Percentiles rank a stretch among this genome's conserved stretches.
Conservation (phyloP, 1,139 yeast genomes). For the Meyerozyma smithsonii region DNA sequence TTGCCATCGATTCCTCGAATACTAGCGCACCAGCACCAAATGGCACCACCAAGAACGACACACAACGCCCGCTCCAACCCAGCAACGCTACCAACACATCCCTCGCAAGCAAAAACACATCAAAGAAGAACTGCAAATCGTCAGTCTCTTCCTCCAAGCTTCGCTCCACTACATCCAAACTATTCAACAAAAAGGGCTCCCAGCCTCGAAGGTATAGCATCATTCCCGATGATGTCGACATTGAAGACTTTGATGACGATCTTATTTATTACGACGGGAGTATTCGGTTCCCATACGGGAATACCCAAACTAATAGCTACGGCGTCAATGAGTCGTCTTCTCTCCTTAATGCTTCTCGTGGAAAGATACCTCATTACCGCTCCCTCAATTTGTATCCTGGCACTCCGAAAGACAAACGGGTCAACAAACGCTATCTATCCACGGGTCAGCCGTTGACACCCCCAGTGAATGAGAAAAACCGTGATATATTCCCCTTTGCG, state of each 20-base stretch:
- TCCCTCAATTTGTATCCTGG: conserved; percentile 36
- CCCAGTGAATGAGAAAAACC: conserved; percentile 10
- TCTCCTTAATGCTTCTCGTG: conserved; percentile 23
- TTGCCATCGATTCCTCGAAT: conserved; percentile 9
- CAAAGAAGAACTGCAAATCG: conserved; percentile 24
- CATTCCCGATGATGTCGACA: conserved; percentile 62
- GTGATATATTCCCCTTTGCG: conserved; percentile 52
- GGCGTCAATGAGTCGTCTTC: conserved; percentile 29
- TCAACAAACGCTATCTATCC: conserved; percentile 35
- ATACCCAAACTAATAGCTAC: conserved; percentile 17
- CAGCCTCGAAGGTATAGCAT: conserved; percentile 71
- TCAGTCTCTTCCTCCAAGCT: conserved; percentile 35
- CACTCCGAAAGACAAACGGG: conserved; percentile 19
- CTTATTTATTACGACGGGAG: conserved; percentile 44
- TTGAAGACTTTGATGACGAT: conserved; percentile 62
- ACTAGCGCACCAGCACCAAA: conserved; percentile 7
- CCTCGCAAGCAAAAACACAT: conserved; percentile 20
- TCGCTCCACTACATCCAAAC: conserved; percentile 65
- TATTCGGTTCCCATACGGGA: conserved; percentile 36
- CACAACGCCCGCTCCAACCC: background rate
- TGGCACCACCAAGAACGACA: conserved; percentile 4
- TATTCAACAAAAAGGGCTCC: conserved; percentile 67
- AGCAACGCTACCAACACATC: conserved; percentile 11
- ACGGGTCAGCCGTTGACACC: conserved; percentile 24
- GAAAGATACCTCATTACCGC: conserved; percentile 39